A percentile compares a stretch with the other conserved stretches of the same genome.
These are phyloP conservation scores for Stemphylium lycopersici DNA, from an alignment of 2,329 filamentous ascomycete species.

Conservation along the genomic window DNA sequence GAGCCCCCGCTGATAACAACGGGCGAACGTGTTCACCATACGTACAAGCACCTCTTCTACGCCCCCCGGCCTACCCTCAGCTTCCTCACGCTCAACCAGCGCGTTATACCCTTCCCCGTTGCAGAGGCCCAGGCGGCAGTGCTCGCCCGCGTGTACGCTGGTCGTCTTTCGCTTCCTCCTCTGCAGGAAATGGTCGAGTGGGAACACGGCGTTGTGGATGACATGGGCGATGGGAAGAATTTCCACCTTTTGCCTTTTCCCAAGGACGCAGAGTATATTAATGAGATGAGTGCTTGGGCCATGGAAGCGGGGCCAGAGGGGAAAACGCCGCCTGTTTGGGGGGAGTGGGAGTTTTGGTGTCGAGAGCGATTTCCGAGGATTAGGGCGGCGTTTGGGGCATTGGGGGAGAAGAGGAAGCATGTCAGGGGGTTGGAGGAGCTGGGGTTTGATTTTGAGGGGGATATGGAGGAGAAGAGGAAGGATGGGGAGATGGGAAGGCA, in stretches of 20 bases:
- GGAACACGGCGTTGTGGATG: constrained; percentile 58
- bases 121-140: constrained; percentile 80
- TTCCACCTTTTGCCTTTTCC: constrained; percentile 65
- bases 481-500: too few species aligned
- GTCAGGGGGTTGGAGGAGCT: constrained; percentile 73
- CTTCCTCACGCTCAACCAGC: constrained; percentile 77
- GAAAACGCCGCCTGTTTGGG: constrained; percentile 75
- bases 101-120: constrained; percentile 86
- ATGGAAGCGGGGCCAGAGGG: constrained; percentile 58
- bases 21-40: constrained; percentile 71
- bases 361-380: constrained; percentile 71
- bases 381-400: constrained; percentile 72
- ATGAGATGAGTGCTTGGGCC: constrained; percentile 69
- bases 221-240: constrained; percentile 54
- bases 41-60: constrained; percentile 83
- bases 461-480: too few species aligned
- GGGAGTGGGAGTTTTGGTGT: constrained; percentile 73
- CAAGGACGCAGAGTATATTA: constrained; percentile 72
- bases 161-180: constrained; percentile 69
- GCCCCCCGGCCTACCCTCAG: constrained; percentile 76
- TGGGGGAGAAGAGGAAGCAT: constrained; percentile 61
- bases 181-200: constrained; percentile 69
- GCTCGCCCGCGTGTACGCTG: constrained; percentile 78
- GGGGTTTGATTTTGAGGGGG: constrained; percentile 66
- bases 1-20: constrained; percentile 66